Base-by-base conservation (phyloP, 192 early-diverging fungal species). In the Entomortierella parvispora region DNA sequence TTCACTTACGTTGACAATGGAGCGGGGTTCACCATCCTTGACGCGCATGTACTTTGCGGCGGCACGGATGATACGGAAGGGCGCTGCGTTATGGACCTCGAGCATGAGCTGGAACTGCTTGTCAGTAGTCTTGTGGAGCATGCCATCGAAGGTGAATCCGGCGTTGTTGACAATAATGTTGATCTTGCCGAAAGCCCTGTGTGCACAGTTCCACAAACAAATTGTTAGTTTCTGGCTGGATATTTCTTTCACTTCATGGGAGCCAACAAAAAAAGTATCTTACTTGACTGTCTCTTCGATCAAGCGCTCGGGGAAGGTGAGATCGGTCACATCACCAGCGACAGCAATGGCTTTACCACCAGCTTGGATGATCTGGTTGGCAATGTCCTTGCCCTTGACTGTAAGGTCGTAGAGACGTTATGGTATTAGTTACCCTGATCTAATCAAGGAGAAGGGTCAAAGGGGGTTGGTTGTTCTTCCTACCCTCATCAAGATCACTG, bases 121-220 rank as follows among this genome's bases (percentile, higher is more conserved):
- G 80, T 94, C 93, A 25, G 95, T 94, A 58, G 93, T 93, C 65
- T 94, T 86, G 77, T 85, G 85, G 71, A 98, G 90, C 58, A 94
- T 94, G 81, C 92, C 94, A 84, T 98, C 96, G 57, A 93, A 91
- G 62, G 97, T 88, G 71, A 97, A 97, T 55, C 96, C 96, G 18
- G 96, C 96, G 61, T 98, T 98, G 92, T 98, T 98, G 80, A 98
- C 89, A 17, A 98, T 82, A 56, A 96, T 76, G 69, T 92, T 90
- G 77, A 92, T 71, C 45, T 89, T 87, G 48, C 90, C 90, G 80
- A 89, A 92, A 45, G 86, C 87, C 71, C 88, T 80, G 4, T 40
- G 37, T 42, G 34, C 29, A 14, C 47, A 63, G 12, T 25, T 68
- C 25, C 15, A 42, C 51, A 62, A 52, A 43, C 20, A 28, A 8